Percentiles rank a stretch among this genome's conserved stretches.
These are phyloP conservation scores for Penicillium parvum DNA, from an alignment of 495 filamentous ascomycete genomes.

Conservation along the genomic window DNA sequence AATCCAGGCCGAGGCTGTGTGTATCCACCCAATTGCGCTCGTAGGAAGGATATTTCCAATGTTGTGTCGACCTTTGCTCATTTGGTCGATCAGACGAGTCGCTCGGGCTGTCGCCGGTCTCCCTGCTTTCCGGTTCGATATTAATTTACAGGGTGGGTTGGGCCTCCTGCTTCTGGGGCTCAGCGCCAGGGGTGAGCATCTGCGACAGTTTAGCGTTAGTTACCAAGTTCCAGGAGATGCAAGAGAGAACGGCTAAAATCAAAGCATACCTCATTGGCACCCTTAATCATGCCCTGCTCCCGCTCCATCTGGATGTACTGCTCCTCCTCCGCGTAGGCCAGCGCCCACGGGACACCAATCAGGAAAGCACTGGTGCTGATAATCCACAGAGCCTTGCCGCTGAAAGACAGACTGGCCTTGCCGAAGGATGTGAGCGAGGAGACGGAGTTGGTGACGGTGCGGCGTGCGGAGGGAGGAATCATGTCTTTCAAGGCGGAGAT, in stretches of 20 bases:
- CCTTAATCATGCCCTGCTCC: constrained; percentile 92
- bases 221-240: neutral
- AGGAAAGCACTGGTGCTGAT: constrained; percentile 82
- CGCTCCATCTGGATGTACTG: constrained; percentile 93
- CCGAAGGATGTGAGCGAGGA: constrained; percentile 53
- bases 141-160: constrained; percentile 43
- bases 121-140: constrained; percentile 18
- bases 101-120: constrained; percentile 5
- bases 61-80: neutral
- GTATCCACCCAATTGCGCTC: neutral
- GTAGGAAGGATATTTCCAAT: neutral
- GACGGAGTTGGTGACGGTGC: constrained; percentile 57
- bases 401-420: constrained; percentile 58
- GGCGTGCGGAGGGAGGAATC: constrained; percentile 76
- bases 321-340: constrained; percentile 93
- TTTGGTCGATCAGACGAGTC: constrained; percentile 4
- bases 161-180: constrained; percentile 32
- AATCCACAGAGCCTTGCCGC: constrained; percentile 82
- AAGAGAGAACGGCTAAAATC: neutral
- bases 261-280: constrained; percentile 61
- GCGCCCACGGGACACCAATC: constrained; percentile 85
- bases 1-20: neutral
- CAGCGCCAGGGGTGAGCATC: constrained; percentile 46
- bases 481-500: constrained; percentile 86
- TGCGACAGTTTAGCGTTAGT: constrained; percentile 7